Percentiles rank a stretch among this genome's conserved stretches.
Conservation (phyloP, 139 green algal genomes). For the Haematococcus lacustris region DNA sequence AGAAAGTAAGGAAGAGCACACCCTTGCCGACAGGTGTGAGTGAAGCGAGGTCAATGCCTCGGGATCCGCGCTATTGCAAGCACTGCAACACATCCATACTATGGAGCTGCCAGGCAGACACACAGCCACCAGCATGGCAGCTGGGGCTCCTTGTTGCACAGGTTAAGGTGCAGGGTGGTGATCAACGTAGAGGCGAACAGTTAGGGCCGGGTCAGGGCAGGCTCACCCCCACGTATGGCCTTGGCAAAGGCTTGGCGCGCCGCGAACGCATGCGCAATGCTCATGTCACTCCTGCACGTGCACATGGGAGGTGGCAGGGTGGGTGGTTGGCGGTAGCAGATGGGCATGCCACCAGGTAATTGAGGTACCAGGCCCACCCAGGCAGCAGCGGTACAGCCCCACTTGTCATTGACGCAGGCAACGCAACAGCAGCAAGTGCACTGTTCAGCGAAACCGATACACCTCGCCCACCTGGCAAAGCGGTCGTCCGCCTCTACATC, state of each 20-base stretch:
- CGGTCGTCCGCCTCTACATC: constrained; percentile 1
- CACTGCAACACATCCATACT: not conserved
- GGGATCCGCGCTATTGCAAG: too few species aligned
- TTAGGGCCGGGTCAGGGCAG: not conserved
- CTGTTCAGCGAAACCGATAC: not conserved
- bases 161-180: too few species aligned
- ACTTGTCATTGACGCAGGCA: not conserved
- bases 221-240: not conserved
- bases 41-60: too few species aligned
- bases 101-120: not conserved
- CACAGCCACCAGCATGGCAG: too few species aligned
- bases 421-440: not conserved
- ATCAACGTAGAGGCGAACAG: too few species aligned
- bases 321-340: not conserved
- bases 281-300: constrained; percentile 17
- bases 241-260: constrained; percentile 9
- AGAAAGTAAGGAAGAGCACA: too few species aligned
- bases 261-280: constrained; percentile 10
- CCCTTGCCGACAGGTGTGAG: too few species aligned
- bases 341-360: not conserved
- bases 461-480: not conserved
- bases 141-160: too few species aligned
- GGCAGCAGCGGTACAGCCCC: not conserved
- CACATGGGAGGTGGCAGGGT: not conserved
- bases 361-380: not conserved